Conservation (phyloP, 2,329 filamentous ascomycete species). For the Claviceps paspali region DNA sequence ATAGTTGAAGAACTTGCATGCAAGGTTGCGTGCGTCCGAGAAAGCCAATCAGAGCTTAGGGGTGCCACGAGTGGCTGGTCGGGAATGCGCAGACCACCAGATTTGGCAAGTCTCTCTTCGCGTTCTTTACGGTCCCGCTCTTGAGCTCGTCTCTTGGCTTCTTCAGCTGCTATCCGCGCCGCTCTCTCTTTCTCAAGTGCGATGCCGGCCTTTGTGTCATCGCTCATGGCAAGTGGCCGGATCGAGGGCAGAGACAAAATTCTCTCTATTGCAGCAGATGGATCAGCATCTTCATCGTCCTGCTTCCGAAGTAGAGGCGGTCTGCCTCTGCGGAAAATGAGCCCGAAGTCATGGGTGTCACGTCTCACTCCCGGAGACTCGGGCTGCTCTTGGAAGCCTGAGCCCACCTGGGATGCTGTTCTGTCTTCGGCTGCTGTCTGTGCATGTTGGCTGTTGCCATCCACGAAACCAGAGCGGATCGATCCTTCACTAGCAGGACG, state of each 20-base stretch:
- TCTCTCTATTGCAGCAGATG: slow-evolving; percentile 12
- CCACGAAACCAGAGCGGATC: not conserved
- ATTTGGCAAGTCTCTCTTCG: slow-evolving; percentile 14
- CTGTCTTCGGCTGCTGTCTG: too few relatives aligned
- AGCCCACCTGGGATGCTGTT: not conserved
- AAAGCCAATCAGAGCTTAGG: slow-evolving; percentile 15
- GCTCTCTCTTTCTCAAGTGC: slow-evolving; percentile 7
- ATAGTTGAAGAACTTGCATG: slow-evolving; percentile 17
- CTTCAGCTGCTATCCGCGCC: slow-evolving; percentile 12
- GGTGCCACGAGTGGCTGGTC: slow-evolving; percentile 13
- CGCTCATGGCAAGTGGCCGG: slow-evolving; percentile 13
- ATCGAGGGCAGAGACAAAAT: slow-evolving; percentile 14
- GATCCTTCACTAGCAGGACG: slow-evolving; percentile 2
- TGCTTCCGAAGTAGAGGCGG: not conserved
- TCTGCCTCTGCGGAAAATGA: not conserved
- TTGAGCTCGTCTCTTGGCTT: slow-evolving; percentile 13
- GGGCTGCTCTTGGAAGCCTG: not conserved
- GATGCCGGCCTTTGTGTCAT: slow-evolving; percentile 11
- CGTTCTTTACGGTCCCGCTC: slow-evolving; percentile 6
- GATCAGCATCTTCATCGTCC: slow-evolving; percentile 4
- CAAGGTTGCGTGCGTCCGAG: slow-evolving; percentile 16
- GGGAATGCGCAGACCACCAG: slow-evolving; percentile 17
- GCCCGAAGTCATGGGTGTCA: not conserved
- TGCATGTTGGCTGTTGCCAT: too few relatives aligned
- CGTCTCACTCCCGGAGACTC: not conserved